Evolutionary conservation across 2,329 filamentous ascomycete species (phyloP).

Genomic region (Botrytis fragariae): DNA sequence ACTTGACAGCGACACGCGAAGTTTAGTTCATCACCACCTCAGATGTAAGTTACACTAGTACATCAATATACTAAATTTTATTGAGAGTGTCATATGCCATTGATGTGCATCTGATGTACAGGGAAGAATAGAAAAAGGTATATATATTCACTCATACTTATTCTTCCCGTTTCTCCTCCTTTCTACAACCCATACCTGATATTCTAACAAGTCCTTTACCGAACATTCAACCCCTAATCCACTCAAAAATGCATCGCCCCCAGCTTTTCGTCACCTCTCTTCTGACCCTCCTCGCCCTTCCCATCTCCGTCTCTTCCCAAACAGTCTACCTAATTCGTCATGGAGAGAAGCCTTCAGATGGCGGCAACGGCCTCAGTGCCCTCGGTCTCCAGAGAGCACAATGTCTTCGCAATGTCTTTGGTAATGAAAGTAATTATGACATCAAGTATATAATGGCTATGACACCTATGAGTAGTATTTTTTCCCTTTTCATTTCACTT

Average conservation of each 20-base stretch:
- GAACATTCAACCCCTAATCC: background rate
- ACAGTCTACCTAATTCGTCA: slow-evolving; percentile 64
- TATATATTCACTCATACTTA: background rate
- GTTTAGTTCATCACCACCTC: background rate
- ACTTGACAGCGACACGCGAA: background rate
- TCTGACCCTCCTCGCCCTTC: background rate
- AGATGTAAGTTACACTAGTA: background rate
- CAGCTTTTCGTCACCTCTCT: background rate
- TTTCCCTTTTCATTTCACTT: background rate
- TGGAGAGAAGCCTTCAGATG: slow-evolving; percentile 57
- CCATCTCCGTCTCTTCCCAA: slow-evolving; percentile 19
- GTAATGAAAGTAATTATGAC: slow-evolving; percentile 49
- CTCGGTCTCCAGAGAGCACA: slow-evolving; percentile 56
- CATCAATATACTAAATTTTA: background rate
- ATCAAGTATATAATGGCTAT: slow-evolving; percentile 60
- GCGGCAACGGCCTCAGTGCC: slow-evolving; percentile 49
- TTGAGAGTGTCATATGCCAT: background rate
- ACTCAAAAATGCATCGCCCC: background rate
- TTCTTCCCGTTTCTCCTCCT: background rate
- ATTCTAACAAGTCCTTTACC: background rate
- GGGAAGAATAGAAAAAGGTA: background rate
- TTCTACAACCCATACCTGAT: background rate
- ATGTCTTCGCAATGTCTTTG: slow-evolving; percentile 58
- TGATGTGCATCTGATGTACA: background rate
- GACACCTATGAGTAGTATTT: slow-evolving; percentile 47